Evolutionary conservation across 1,284 basidiomycete genomes (phyloP).

Genomic region (Pulveroboletus sp.): DNA sequence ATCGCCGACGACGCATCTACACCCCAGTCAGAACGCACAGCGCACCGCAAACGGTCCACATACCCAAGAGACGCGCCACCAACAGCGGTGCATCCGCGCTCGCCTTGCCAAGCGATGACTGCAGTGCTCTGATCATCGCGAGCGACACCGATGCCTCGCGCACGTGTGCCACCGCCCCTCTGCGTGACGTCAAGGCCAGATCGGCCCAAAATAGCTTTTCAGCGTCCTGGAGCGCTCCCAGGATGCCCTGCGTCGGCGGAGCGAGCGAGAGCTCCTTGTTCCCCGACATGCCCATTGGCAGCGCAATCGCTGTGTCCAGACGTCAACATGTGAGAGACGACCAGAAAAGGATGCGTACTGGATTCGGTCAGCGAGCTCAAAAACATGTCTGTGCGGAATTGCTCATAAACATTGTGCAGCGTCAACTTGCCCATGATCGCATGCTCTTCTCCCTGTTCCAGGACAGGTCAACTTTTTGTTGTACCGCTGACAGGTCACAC

Average conservation of each 20-base stretch:
- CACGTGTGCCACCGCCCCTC: slow-evolving; percentile 68
- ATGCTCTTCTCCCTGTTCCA: slow-evolving; percentile 65
- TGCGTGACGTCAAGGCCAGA: slow-evolving; percentile 54
- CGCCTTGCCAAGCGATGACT: slow-evolving; percentile 73
- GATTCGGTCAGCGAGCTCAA: slow-evolving; percentile 86
- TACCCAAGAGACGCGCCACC: slow-evolving; percentile 70
- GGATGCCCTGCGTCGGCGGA: slow-evolving; percentile 59
- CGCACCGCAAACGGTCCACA: slow-evolving; percentile 17
- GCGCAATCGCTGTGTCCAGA: slow-evolving; percentile 64
- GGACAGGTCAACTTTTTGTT: not conserved
- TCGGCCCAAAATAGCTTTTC: slow-evolving; percentile 72
- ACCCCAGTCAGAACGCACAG: not conserved
- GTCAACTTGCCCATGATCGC: slow-evolving; percentile 73
- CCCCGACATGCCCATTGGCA: slow-evolving; percentile 77
- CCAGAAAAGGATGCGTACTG: slow-evolving; percentile 47
- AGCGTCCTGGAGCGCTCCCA: slow-evolving; percentile 61
- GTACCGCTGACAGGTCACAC: slow-evolving; percentile 7
- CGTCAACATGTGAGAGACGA: not conserved
- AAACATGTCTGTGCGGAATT: slow-evolving; percentile 83
- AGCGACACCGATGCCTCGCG: slow-evolving; percentile 74
- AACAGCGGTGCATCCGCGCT: slow-evolving; percentile 51
- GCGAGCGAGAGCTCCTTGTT: slow-evolving; percentile 42
- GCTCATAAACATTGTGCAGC: slow-evolving; percentile 72
- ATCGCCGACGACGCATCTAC: slow-evolving; percentile 70
- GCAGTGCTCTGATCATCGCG: slow-evolving; percentile 72